Percentiles rank a stretch among this genome's conserved stretches.
phyloP scores from a whole-genome alignment of 768 basidiomycete genomes.

The Clathrus columnatus region DNA sequence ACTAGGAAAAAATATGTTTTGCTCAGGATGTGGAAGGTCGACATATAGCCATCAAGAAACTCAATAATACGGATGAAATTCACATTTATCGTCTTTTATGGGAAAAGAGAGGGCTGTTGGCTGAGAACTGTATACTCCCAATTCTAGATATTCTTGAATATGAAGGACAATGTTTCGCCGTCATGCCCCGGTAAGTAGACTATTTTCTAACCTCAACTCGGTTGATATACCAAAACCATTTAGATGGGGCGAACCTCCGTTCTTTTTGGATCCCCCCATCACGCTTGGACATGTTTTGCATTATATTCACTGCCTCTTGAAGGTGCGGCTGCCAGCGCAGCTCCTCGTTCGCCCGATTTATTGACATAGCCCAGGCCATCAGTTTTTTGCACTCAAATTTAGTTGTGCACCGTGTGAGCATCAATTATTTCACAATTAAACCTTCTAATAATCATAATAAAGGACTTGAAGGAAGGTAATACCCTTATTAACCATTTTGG shows the following conservation, averaged over 20 bases:
- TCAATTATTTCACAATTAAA: background rate
- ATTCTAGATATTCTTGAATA: background rate
- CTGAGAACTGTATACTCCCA: background rate
- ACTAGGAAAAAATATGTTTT: background rate
- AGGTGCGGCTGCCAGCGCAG: background rate
- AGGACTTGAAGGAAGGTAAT: background rate
- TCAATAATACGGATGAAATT: background rate
- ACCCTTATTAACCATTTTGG: background rate
- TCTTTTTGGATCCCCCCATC: conserved; percentile 2
- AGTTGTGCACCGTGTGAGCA: background rate
- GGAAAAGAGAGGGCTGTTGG: background rate
- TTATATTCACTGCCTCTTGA: background rate
- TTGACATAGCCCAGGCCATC: background rate
- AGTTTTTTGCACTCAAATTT: background rate
- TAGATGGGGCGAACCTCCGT: background rate
- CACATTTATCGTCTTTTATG: background rate
- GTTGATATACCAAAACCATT: background rate
- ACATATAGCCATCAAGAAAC: background rate
- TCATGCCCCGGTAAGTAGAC: background rate
- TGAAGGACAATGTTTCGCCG: background rate
- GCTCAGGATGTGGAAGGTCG: background rate
- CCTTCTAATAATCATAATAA: background rate
- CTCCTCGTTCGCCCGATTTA: background rate
- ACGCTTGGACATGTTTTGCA: background rate
- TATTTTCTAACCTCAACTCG: no score